Conservation (phyloP, 345 rosid genomes). For the Boechera retrofracta region DNA sequence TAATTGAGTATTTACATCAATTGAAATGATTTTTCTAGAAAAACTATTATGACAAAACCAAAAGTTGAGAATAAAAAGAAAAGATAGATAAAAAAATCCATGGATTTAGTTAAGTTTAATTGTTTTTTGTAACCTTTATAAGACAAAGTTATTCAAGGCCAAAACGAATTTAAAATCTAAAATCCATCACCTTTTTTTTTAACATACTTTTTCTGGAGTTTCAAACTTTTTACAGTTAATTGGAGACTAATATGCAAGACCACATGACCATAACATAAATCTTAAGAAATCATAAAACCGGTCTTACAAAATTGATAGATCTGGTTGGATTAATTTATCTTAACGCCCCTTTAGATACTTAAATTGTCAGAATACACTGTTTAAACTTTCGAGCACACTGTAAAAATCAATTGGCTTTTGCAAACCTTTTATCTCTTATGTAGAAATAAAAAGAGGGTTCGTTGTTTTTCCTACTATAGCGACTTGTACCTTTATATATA, state of each 20-base stretch:
- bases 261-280: not conserved
- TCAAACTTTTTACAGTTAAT: no score
- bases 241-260: not conserved
- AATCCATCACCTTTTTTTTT: no score
- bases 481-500: conserved; percentile 6
- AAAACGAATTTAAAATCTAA: no score
- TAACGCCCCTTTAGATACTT: not conserved
- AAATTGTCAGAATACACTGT: no score
- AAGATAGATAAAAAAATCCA: not conserved
- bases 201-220: no score
- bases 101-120: not conserved
- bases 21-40: not conserved
- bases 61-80: not conserved
- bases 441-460: not conserved
- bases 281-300: not conserved
- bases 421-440: not conserved
- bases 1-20: not conserved
- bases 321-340: not conserved
- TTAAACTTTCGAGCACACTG: not conserved
- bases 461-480: not conserved
- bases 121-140: no score
- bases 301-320: not conserved
- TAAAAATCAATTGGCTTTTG: conserved; percentile 13
- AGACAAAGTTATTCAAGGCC: no score
- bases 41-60: not conserved